Conservation (phyloP, 306 rosid genomes). For the cucumber (Cucumis sativus) region Cucumber_9930_V3 NC_026660.2:27169501-27170000, state of each 20-base stretch:
- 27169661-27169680: slow-evolving; percentile 70
- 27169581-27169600: slow-evolving; percentile 70
- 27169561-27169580: slow-evolving; percentile 32
- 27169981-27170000: slow-evolving; percentile 57
- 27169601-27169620: slow-evolving; percentile 98
- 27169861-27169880: slow-evolving; percentile 76
- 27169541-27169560: not conserved
- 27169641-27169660: slow-evolving; percentile 75
- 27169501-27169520: slow-evolving; percentile 40
- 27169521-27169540: slow-evolving; percentile 11
- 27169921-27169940: slow-evolving; percentile 92
- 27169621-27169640: slow-evolving; percentile 97
- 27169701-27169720: slow-evolving; percentile 88
- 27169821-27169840: slow-evolving; percentile 87
- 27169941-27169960: slow-evolving; percentile 77
- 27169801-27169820: slow-evolving; percentile 93
- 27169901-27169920: slow-evolving; percentile 91
- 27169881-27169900: slow-evolving; percentile 63
- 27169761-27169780: slow-evolving; percentile 92
- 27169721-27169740: slow-evolving; percentile 88
- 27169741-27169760: slow-evolving; percentile 98
- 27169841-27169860: slow-evolving; percentile 89
- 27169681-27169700: slow-evolving; percentile 75
- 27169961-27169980: slow-evolving; percentile 81
- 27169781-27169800: slow-evolving; percentile 89